Base-by-base conservation (phyloP, 1,284 basidiomycete genomes). In the Ustilago esculenta region DNA sequence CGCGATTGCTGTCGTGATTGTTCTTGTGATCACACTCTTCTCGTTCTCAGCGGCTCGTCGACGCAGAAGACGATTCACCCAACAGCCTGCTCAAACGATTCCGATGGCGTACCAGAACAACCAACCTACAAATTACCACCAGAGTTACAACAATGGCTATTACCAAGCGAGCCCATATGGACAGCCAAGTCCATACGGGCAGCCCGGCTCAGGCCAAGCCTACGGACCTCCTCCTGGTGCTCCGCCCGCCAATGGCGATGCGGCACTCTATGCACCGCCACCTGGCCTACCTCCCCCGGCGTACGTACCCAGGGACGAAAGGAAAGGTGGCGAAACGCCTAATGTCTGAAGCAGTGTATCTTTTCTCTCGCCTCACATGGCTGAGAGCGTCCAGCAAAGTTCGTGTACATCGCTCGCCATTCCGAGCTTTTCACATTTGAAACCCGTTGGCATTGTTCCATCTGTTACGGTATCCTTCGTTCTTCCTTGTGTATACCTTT, bases 231-330 rank as follows among this genome's bases (percentile, higher is more conserved):
- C 67, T 9, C 18, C 60, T 4, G 67, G 60, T 17, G 34, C 30
- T 3, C 61, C 61, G 4, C 67, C 61, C 7, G 9, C 35, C 24
- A 27, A 44, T 15, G 47, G 50, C 30, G 67, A 64, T 24, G 56
- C 43, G 3, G 51, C 55, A 3, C 36, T 53, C 12, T 70, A 70
- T 40, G 61, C 61, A 3, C 56, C 61, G 3, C 67, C 67, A n/a
- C 48, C 47, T 18, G 61, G 67, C 7, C 46, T 57, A 3, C 67
- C 67, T 12, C 67, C 67, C 5, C 61, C 67, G 44, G 61, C 67
- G 0, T 70, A 70, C 50, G 53, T 57, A 40, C 67, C 67, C 7
- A 35, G 36, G 17, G 18, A 39, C 25, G 50, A 63, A n/a, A 51
- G 55, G 41, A 68, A 69, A 41, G 37, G 20, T 7, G 34, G 42